Percentiles rank a stretch among this genome's conserved stretches.
Evolutionary conservation across 1,284 basidiomycete species (phyloP).

Genomic region (Meripilus lineatus): DNA sequence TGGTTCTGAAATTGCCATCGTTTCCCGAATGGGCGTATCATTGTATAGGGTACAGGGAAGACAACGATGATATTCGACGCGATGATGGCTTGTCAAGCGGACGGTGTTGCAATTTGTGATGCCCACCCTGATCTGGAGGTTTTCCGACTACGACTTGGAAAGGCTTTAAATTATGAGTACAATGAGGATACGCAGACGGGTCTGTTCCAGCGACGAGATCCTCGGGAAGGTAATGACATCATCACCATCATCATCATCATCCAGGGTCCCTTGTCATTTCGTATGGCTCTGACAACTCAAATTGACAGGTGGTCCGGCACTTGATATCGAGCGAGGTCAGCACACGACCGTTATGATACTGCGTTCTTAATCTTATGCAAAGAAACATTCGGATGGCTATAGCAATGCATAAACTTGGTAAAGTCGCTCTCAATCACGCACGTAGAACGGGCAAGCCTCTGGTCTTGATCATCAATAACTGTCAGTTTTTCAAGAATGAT

Average conservation of each 20-base stretch:
- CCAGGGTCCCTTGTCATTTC: not conserved
- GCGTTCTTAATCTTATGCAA: not conserved
- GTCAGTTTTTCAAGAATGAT: conserved; percentile 78
- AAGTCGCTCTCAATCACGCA: conserved; percentile 70
- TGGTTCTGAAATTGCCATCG: conserved; percentile 4
- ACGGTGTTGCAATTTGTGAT: conserved; percentile 53
- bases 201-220: conserved; percentile 78
- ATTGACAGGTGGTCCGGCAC: conserved; percentile 62
- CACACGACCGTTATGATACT: not conserved
- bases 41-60: conserved; percentile 60
- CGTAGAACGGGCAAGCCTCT: conserved; percentile 58
- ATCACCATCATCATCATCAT: conserved; percentile 1
- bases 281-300: conserved; percentile 1
- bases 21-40: too few relatives aligned
- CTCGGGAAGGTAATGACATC: conserved; percentile 56
- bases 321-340: conserved; percentile 79
- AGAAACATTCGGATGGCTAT: not conserved
- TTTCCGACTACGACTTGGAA: conserved; percentile 78
- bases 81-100: conserved; percentile 70
- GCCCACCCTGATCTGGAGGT: conserved; percentile 68
- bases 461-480: conserved; percentile 73
- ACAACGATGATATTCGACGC: conserved; percentile 80
- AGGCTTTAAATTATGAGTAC: conserved; percentile 75
- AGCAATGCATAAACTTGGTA: conserved; percentile 83
- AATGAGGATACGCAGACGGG: conserved; percentile 78